Percentiles rank a stretch among this genome's conserved stretches.
Evolutionary conservation across 768 basidiomycete species (phyloP).

Genomic region (Lentinula boryana): DNA sequence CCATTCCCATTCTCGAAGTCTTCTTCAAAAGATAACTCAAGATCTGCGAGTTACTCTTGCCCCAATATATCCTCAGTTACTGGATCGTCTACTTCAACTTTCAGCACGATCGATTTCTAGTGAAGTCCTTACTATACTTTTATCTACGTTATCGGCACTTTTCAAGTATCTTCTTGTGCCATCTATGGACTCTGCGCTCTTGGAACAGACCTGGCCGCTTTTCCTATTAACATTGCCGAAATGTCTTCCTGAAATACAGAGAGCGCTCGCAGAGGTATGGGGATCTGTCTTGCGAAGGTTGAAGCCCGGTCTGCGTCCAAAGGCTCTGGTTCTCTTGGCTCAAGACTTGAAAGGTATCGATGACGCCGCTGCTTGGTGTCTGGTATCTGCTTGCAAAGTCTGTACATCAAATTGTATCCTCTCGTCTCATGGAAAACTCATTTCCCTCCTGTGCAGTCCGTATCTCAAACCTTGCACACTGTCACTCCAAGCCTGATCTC

Average conservation of each 20-base stretch:
- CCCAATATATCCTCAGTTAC: conserved; percentile 52
- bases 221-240: conserved; percentile 45
- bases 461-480: conserved; percentile 79
- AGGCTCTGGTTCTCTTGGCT: conserved; percentile 51
- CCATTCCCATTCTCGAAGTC: conserved; percentile 28
- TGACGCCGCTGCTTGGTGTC: conserved; percentile 65
- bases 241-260: conserved; percentile 67
- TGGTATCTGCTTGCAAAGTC: conserved; percentile 79
- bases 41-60: conserved; percentile 76
- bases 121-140: conserved; percentile 51
- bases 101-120: conserved; percentile 57
- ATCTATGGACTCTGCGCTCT: conserved; percentile 40
- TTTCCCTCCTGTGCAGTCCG: conserved; percentile 43
- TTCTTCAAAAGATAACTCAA: conserved; percentile 72
- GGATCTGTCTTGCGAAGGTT: conserved; percentile 69
- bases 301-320: conserved; percentile 51
- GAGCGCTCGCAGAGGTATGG: conserved; percentile 86
- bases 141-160: conserved; percentile 61
- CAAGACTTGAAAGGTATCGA: conserved; percentile 44
- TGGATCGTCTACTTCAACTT: conserved; percentile 49
- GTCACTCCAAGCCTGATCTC: conserved; percentile 57
- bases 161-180: conserved; percentile 75
- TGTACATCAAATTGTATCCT: conserved; percentile 7
- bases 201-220: conserved; percentile 55
- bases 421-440: conserved; percentile 3